These are phyloP conservation scores for Neurospora sp. DNA, from an alignment of 495 filamentous ascomycete genomes.

Conservation along the genomic window DNA sequence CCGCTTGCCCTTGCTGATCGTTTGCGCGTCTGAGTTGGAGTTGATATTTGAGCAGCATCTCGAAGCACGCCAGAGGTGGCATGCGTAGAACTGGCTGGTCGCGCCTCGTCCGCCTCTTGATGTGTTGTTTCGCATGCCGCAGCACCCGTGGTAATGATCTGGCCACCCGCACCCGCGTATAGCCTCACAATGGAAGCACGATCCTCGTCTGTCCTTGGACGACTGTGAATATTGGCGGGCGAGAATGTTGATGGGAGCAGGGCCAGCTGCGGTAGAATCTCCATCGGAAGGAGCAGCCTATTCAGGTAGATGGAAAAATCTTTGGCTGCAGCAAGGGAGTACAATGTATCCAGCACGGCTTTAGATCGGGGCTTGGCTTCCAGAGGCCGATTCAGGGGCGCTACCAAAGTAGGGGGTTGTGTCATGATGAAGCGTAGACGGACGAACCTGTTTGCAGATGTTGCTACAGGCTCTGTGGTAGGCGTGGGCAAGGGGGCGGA, in stretches of 20 bases:
- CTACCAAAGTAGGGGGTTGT: neutral
- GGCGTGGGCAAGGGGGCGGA: neutral
- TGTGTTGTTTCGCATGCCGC: neutral
- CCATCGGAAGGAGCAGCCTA: accelerated
- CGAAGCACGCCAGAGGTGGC: neutral
- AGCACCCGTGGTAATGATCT: neutral
- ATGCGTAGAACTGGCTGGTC: neutral
- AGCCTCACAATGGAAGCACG: neutral
- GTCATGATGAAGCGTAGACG: neutral
- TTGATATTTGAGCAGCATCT: neutral
- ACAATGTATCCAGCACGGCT: too few relatives aligned
- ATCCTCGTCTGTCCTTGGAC: neutral
- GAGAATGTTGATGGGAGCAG: neutral
- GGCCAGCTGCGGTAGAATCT: neutral
- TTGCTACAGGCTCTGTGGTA: neutral
- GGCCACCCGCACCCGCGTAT: accelerated
- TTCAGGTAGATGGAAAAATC: neutral
- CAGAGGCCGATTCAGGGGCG: neutral
- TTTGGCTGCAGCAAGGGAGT: neutral
- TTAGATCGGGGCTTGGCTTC: too few relatives aligned
- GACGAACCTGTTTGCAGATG: neutral
- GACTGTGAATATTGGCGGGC: accelerated
- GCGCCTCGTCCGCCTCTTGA: neutral
- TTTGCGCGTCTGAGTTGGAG: neutral
- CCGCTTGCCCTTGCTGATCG: neutral